Evolutionary conservation across 345 rosid genomes (phyloP), one percentile per base, ranked within the genome.

Genomic region (Eucalyptus marginata): DNA sequence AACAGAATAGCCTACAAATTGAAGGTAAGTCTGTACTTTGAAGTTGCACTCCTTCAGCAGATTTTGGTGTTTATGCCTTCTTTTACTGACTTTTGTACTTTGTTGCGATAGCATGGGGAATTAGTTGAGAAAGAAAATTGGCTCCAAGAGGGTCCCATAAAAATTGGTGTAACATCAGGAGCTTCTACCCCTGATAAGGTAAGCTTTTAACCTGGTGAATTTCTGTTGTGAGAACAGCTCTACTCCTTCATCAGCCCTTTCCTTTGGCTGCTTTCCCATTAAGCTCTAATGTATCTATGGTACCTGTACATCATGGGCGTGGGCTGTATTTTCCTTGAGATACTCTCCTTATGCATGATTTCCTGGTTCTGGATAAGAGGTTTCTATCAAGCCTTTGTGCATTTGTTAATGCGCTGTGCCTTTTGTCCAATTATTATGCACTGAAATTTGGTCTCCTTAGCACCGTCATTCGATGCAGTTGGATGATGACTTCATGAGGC

Each of bases 101-200:
- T 71, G 22, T 88, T 88, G 47, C 51, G 17, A 85, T 76, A 96
- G 99, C 98, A 95, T 51, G 99, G 99, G 49, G 99, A 98, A 91
- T 90, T 94, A 92, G 97, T 96, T 5, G 98, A 96, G 96, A 98
- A 93, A 90, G 98, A 98, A 87, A 94, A 95, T 84, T 98, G 94
- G 94, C 95, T 98, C 22, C 99, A 97, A 8, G 91, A 93, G 92
- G 99, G 99, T 43, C 97, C 96, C 12, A 92, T 96, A 47, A 96
- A 96, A 44, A 94, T 98, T 17, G 99, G 98, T 7, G 93, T 98
- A 64, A 98, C 99, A 88, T 96, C 99, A 13, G 99, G 99, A 89
- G 99, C 99, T 90, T 96, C 99, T 27, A 98, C 99, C 20, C 98
- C 99, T 4, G 99, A 98, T 87, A 98, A 95, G 98, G 99, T 96